Conservation (phyloP, 148 eudicot genomes). For the Drosera capensis region DNA sequence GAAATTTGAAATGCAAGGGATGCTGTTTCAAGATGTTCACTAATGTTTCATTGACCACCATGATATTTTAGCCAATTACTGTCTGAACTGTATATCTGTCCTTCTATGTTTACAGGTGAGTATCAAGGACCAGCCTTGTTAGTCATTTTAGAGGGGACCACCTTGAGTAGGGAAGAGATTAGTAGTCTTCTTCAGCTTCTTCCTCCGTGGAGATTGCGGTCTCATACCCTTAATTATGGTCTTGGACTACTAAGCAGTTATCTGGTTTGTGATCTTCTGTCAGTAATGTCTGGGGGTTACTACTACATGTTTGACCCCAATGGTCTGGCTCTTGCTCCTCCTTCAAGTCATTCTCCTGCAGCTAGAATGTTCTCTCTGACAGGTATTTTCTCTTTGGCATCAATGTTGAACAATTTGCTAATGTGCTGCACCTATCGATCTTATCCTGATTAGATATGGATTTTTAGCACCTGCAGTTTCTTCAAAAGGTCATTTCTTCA, state of each 20-base stretch:
- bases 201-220: conserved; percentile 92
- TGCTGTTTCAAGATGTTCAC: neutral
- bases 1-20: neutral
- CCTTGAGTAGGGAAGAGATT: conserved; percentile 82
- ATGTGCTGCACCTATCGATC: neutral
- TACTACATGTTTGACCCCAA: conserved; percentile 90
- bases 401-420: no score
- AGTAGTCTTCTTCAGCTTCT: conserved; percentile 78
- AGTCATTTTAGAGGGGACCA: conserved; percentile 75
- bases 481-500: no score
- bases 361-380: conserved; percentile 75
- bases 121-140: conserved; percentile 89
- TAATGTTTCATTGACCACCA: neutral
- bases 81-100: neutral
- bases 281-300: conserved; percentile 75
- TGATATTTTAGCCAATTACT: neutral
- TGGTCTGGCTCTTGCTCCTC: conserved; percentile 60
- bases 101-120: conserved; percentile 46
- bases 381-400: conserved; percentile 26
- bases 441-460: neutral
- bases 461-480: neutral
- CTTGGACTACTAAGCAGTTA: conserved; percentile 78
- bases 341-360: conserved; percentile 61
- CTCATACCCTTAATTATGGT: conserved; percentile 82
- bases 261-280: conserved; percentile 64